Conservation (phyloP, 176 grass and related monocot genomes). For the Echinochloa phyllopogon region DNA sequence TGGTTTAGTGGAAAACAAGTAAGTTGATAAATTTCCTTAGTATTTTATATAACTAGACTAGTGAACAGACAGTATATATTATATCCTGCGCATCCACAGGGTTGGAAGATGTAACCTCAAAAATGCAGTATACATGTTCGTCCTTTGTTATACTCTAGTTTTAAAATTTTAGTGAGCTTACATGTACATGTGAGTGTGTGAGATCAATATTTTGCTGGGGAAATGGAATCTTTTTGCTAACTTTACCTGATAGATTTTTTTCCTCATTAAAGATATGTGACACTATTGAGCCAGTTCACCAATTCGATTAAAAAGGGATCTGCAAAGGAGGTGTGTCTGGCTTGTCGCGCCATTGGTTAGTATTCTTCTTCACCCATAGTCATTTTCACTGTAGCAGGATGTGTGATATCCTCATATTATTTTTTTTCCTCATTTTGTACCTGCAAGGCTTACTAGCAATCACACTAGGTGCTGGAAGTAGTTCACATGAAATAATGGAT, state of each 20-base stretch:
- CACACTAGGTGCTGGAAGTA: constrained; percentile 67
- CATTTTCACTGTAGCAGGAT: constrained; percentile 1
- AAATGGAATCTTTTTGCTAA: not conserved
- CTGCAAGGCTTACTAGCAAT: constrained; percentile 67
- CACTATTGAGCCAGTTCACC: constrained; percentile 56
- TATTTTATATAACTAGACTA: not conserved
- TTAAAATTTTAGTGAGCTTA: not conserved
- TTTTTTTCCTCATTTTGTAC: constrained; percentile 23
- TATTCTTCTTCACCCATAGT: not conserved
- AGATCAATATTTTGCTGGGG: not conserved
- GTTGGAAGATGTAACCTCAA: not conserved
- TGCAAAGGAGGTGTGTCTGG: constrained; percentile 68
- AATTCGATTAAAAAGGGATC: constrained; percentile 84
- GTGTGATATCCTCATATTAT: constrained; percentile 29
- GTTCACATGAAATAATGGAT: constrained; percentile 69
- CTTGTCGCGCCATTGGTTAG: constrained; percentile 68
- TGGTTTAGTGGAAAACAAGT: constrained; percentile 68
- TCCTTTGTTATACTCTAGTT: not conserved
- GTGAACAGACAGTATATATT: not conserved
- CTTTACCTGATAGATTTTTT: constrained; percentile 12
- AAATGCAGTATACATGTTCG: not conserved
- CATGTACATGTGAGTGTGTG: not conserved
- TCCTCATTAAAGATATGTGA: constrained; percentile 50
- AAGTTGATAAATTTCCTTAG: constrained; percentile 25
- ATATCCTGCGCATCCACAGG: not conserved